Percentiles rank a stretch among this genome's conserved stretches.
Evolutionary conservation across 1,139 yeast species (phyloP).

Genomic region (Sugiyamaella pinicola): DNA sequence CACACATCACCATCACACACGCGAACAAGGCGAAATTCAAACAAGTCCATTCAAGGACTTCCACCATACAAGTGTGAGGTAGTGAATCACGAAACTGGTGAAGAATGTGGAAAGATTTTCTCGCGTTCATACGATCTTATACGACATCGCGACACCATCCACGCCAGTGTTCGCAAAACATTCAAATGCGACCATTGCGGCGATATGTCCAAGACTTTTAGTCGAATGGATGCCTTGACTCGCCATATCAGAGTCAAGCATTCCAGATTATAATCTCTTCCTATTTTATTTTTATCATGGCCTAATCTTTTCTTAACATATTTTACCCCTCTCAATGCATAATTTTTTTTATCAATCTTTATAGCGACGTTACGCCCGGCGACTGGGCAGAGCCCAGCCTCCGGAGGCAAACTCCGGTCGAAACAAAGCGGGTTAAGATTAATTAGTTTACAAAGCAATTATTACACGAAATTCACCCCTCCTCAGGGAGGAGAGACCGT

Average conservation of each 20-base stretch:
- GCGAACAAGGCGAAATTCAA: neutral
- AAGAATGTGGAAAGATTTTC: slow-evolving; percentile 76
- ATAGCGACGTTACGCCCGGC: slow-evolving; percentile 5
- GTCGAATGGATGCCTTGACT: slow-evolving; percentile 92
- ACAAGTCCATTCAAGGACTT: neutral
- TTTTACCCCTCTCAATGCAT: slow-evolving; percentile 20
- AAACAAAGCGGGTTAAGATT: neutral
- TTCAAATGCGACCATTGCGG: slow-evolving; percentile 85
- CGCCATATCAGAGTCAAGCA: slow-evolving; percentile 92
- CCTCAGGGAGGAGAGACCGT: too few species aligned
- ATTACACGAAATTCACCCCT: slow-evolving; percentile 17
- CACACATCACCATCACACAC: slow-evolving; percentile 1
- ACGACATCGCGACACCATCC: slow-evolving; percentile 95
- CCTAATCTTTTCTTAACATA: slow-evolving; percentile 8
- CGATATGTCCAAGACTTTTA: slow-evolving; percentile 77
- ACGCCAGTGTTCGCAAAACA: slow-evolving; percentile 81
- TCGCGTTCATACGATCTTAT: slow-evolving; percentile 93
- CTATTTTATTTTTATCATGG: slow-evolving; percentile 10
- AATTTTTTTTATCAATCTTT: neutral
- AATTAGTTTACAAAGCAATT: slow-evolving; percentile 10
- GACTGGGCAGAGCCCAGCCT: slow-evolving; percentile 18
- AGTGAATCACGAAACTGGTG: slow-evolving; percentile 60
- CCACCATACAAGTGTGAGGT: slow-evolving; percentile 49
- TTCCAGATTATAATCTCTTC: slow-evolving; percentile 21
- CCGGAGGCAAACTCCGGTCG: slow-evolving; percentile 7